Base-by-base conservation (phyloP, 2,329 filamentous ascomycete species). In the Esteya vermicola region DNA sequence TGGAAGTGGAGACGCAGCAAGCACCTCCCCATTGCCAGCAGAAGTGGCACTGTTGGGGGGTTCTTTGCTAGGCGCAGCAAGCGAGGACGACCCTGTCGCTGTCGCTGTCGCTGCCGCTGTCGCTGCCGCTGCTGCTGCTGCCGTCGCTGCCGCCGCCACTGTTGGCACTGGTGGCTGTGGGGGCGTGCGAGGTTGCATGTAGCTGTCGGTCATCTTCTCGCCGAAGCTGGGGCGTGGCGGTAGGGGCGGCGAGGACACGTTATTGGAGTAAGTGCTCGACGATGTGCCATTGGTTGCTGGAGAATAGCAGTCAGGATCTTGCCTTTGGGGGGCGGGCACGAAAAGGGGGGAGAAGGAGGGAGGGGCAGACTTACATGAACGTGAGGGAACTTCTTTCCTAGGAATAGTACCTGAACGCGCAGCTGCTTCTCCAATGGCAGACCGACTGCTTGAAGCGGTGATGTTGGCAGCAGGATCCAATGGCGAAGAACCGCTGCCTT, bases 321-420 rank as follows among this genome's bases (percentile, higher is more conserved):
- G n/a, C n/a, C n/a, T n/a, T n/a, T n/a, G n/a, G n/a, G n/a, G n/a
- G n/a, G n/a, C n/a, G n/a, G n/a, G n/a, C n/a, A n/a, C n/a, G n/a
- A n/a, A n/a, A n/a, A n/a, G n/a, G n/a, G n/a, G n/a, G n/a, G n/a
- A n/a, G n/a, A n/a, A n/a, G n/a, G n/a, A n/a, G n/a, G n/a, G n/a
- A n/a, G n/a, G n/a, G n/a, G n/a, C n/a, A n/a, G n/a, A n/a, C 61
- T 57, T 61, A 72, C 69, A 54, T 49, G 58, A 63, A 47, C 63
- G 63, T 20, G 57, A 41, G 5, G 68, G 61, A 31, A 80, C 52
- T 35, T 88, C 81, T 54, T 85, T 88, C 49, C 80, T 68, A 10
- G 73, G 50, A 43, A 81, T 70, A 18, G 64, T 18, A 52, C 47
- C 73, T 76, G 55, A 46, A 57, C 52, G 25, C 63, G 14, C 53